phyloP scores from a whole-genome alignment of 257 asterid species.

The Solanum virginianum region DNA sequence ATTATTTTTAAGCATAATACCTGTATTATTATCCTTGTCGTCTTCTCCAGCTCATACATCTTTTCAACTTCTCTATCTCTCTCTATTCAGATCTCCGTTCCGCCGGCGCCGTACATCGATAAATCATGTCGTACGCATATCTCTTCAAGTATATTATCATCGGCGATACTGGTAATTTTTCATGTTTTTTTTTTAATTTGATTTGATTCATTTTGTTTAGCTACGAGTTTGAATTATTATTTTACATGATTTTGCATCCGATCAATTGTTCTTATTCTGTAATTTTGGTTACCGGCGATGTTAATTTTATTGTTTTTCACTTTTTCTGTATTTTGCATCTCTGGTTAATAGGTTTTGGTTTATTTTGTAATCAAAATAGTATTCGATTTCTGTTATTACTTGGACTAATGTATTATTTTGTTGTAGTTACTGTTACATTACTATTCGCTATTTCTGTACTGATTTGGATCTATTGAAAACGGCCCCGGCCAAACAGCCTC shows the following conservation, averaged over 20 bases:
- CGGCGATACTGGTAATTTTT: constrained; percentile 42
- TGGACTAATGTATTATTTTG: too few species aligned
- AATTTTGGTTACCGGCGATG: not conserved
- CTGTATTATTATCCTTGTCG: not conserved
- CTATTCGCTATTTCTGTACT: too few species aligned
- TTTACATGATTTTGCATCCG: not conserved
- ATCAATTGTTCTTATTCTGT: not conserved
- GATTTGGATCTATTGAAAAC: too few species aligned
- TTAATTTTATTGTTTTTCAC: not conserved
- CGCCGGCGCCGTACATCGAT: not conserved
- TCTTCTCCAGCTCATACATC: not conserved
- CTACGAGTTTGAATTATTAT: not conserved
- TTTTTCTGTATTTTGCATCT: not conserved
- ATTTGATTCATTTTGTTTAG: not conserved
- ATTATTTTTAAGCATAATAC: not conserved
- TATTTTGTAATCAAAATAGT: too few species aligned
- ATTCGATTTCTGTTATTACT: too few species aligned
- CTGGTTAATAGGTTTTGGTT: too few species aligned
- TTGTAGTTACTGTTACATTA: too few species aligned
- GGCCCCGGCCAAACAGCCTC: too few species aligned
- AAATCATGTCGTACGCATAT: constrained; percentile 48
- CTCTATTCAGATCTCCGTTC: not conserved
- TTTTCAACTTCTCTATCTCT: not conserved
- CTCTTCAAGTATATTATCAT: constrained; percentile 69
- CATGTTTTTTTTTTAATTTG: not conserved